A percentile compares a stretch with the other conserved stretches of the same genome.
phyloP scores from a whole-genome alignment of 2,329 filamentous ascomycete species.

The Scedosporium dehoogii region DNA sequence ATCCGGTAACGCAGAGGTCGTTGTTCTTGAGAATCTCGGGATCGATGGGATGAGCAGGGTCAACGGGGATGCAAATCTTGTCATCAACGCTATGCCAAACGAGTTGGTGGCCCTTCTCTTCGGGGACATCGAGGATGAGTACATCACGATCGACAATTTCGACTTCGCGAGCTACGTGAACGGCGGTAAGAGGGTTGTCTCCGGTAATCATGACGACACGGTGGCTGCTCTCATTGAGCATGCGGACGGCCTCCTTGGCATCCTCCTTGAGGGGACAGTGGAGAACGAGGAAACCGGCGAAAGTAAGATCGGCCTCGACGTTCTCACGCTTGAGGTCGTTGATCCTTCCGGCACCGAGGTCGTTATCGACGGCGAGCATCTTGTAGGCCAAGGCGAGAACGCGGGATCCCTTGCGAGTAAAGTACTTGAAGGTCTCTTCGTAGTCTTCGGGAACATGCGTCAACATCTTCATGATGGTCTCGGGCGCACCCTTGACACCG shows the following conservation, averaged over 20 bases:
- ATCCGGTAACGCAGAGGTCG: conserved; percentile 92
- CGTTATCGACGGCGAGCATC: conserved; percentile 70
- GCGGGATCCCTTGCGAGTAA: conserved; percentile 88
- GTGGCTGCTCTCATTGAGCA: conserved; percentile 98
- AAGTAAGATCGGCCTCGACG: conserved; percentile 73
- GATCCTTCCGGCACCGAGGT: conserved; percentile 74
- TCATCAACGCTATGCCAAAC: conserved; percentile 96
- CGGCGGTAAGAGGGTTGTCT: conserved; percentile 92
- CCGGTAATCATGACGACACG: conserved; percentile 99
- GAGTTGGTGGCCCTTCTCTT: conserved; percentile 76
- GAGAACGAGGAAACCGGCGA: conserved; percentile 91
- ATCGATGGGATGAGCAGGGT: conserved; percentile 73
- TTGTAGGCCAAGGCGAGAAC: conserved; percentile 93
- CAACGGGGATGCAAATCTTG: conserved; percentile 73
- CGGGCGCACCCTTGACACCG: conserved; percentile 91
- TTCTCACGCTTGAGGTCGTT: conserved; percentile 92
- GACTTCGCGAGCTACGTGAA: conserved; percentile 89
- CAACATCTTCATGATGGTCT: conserved; percentile 93
- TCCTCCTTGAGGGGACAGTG: conserved; percentile 96
- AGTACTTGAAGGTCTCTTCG: conserved; percentile 97
- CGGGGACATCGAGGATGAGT: conserved; percentile 87
- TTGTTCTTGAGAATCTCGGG: conserved; percentile 71
- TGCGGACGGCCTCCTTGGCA: conserved; percentile 83
- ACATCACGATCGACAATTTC: conserved; percentile 96
- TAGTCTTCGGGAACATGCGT: conserved; percentile 74